phyloP scores from a whole-genome alignment of 495 filamentous ascomycete species.

The Friedmanniomyces simplex region DNA sequence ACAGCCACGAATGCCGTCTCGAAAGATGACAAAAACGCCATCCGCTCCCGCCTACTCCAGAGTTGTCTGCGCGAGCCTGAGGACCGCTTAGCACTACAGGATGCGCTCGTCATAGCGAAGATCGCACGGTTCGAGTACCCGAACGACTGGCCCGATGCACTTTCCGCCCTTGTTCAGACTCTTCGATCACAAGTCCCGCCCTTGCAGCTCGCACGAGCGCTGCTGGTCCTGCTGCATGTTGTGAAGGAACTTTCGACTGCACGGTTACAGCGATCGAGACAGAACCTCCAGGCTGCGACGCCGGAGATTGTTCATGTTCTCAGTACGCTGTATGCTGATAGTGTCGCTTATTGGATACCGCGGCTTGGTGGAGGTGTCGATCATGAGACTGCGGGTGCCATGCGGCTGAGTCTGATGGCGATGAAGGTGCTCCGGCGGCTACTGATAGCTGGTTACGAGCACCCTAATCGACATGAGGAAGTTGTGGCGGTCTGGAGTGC shows the following conservation, averaged over 20 bases:
- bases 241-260: slow-evolving; percentile 84
- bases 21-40: slow-evolving; percentile 61
- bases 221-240: slow-evolving; percentile 70
- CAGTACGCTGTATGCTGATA: slow-evolving; percentile 63
- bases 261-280: slow-evolving; percentile 56
- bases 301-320: slow-evolving; percentile 73
- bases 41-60: slow-evolving; percentile 62
- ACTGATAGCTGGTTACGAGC: slow-evolving; percentile 69
- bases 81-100: slow-evolving; percentile 65
- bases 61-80: slow-evolving; percentile 65
- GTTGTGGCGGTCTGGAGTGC: slow-evolving; percentile 69
- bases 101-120: slow-evolving; percentile 78
- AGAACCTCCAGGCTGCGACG: slow-evolving; percentile 60
- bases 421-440: slow-evolving; percentile 81
- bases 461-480: slow-evolving; percentile 63
- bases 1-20: slow-evolving; percentile 57
- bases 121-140: slow-evolving; percentile 84
- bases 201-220: slow-evolving; percentile 54
- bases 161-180: slow-evolving; percentile 46
- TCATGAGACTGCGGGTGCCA: slow-evolving; percentile 47
- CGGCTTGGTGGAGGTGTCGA: slow-evolving; percentile 39
- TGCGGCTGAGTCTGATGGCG: slow-evolving; percentile 61
- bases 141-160: slow-evolving; percentile 57
- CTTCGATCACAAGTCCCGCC: slow-evolving; percentile 45
- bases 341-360: slow-evolving; percentile 55